Percentiles rank a stretch among this genome's conserved stretches.
These are phyloP conservation scores for Ceratobasidium sp. DNA, from an alignment of 1,284 basidiomycete species.

Conservation along the genomic window DNA sequence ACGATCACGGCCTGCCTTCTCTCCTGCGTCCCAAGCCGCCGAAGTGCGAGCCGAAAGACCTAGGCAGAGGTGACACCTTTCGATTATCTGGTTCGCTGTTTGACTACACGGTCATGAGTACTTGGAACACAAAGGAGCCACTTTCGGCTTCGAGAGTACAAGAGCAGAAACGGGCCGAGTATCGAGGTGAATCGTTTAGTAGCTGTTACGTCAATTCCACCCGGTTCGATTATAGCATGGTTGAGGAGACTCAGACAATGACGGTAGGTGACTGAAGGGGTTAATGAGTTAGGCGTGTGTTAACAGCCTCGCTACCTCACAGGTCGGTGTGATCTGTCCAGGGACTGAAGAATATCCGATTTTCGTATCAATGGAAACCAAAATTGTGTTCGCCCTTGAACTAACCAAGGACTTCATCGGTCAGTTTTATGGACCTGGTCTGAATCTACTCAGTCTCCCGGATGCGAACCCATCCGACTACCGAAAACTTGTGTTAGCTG, in stretches of 20 bases:
- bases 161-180: neutral
- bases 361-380: constrained; percentile 16
- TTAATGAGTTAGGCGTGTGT: no score
- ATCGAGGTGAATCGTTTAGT: constrained; percentile 17
- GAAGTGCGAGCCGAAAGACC: constrained; percentile 19
- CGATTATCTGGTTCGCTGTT: neutral
- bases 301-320: neutral
- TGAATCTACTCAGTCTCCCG: neutral
- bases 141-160: no score
- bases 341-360: constrained; percentile 10
- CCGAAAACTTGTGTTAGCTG: constrained; percentile 20
- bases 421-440: constrained; percentile 10
- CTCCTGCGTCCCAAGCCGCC: neutral
- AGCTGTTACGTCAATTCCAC: constrained; percentile 19
- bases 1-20: neutral
- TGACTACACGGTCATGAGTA: neutral
- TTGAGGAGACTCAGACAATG: constrained; percentile 15
- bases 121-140: no score
- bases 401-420: constrained; percentile 33
- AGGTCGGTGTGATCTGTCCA: constrained; percentile 30
- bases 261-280: neutral
- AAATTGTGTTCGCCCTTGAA: constrained; percentile 2
- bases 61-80: constrained; percentile 16
- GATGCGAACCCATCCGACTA: neutral
- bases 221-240: constrained; percentile 22